Conservation (phyloP, 495 filamentous ascomycete genomes). For the Neurospora tetraspora region DNA sequence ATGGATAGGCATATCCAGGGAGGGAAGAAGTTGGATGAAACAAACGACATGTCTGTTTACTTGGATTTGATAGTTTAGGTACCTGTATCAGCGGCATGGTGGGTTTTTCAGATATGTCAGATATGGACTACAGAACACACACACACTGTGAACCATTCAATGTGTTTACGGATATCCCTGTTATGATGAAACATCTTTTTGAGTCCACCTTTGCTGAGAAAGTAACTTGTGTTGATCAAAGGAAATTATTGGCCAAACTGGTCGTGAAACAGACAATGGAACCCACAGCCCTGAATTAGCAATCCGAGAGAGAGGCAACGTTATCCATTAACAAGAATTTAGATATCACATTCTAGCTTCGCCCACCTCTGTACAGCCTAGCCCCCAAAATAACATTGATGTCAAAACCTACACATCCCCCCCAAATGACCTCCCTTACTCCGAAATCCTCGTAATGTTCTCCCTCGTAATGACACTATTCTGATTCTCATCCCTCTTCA, state of each 20-base stretch:
- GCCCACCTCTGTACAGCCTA: neutral
- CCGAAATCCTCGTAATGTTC: conserved; percentile 47
- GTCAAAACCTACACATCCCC: no score
- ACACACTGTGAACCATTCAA: neutral
- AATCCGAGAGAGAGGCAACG: neutral
- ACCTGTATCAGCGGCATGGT: neutral
- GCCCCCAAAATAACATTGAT: neutral
- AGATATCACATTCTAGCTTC: neutral
- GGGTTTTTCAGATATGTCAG: neutral
- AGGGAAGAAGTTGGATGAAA: neutral
- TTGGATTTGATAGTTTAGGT: neutral
- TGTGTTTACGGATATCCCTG: neutral
- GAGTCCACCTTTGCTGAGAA: neutral
- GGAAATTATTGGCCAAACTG: neutral
- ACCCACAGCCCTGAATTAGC: neutral
- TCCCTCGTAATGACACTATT: conserved; percentile 78
- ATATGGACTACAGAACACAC: neutral
- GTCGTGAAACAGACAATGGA: neutral
- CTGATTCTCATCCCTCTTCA: conserved; percentile 73
- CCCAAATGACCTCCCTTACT: conserved; percentile 5
- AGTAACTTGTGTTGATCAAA: neutral
- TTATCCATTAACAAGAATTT: neutral
- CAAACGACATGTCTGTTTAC: neutral
- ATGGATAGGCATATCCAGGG: neutral
- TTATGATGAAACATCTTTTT: neutral